Percentiles rank a stretch among this genome's conserved stretches.
phyloP scores from a whole-genome alignment of 768 basidiomycete genomes.

The Filobasidium floriforme region DNA sequence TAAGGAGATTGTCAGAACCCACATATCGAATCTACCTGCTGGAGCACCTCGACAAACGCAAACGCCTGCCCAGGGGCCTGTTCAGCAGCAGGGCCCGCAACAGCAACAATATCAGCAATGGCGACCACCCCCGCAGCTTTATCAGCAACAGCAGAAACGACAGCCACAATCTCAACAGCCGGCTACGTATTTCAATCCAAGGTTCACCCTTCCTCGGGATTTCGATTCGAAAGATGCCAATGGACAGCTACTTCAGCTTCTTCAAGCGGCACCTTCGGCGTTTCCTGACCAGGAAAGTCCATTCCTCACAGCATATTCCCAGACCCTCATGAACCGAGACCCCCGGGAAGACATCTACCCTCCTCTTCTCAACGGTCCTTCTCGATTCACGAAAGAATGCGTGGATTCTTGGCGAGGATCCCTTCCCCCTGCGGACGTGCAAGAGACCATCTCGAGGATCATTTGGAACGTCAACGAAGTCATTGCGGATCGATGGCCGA shows the following conservation, averaged over 20 bases:
- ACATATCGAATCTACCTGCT: not conserved
- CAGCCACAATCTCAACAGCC: too few relatives aligned
- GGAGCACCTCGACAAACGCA: not conserved
- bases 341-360: not conserved
- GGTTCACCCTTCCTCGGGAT: not conserved
- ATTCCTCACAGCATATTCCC: not conserved
- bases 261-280: not conserved
- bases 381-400: not conserved
- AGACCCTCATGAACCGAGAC: not conserved
- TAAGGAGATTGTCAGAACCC: not conserved
- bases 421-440: slow-evolving; percentile 6
- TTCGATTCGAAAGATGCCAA: not conserved
- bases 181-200: not conserved
- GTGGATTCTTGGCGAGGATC: slow-evolving; percentile 12
- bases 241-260: not conserved
- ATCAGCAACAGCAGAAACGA: too few relatives aligned
- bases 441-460: slow-evolving; percentile 12
- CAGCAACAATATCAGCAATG: too few relatives aligned
- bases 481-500: slow-evolving; percentile 10
- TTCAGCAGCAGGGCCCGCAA: too few relatives aligned
- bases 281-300: not conserved
- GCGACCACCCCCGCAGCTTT: too few relatives aligned
- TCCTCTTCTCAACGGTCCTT: not conserved
- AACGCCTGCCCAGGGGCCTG: too few relatives aligned
- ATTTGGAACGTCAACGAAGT: slow-evolving; percentile 16